Base-by-base conservation (phyloP, 768 basidiomycete species). In the Sarcomyxa edulis region DNA sequence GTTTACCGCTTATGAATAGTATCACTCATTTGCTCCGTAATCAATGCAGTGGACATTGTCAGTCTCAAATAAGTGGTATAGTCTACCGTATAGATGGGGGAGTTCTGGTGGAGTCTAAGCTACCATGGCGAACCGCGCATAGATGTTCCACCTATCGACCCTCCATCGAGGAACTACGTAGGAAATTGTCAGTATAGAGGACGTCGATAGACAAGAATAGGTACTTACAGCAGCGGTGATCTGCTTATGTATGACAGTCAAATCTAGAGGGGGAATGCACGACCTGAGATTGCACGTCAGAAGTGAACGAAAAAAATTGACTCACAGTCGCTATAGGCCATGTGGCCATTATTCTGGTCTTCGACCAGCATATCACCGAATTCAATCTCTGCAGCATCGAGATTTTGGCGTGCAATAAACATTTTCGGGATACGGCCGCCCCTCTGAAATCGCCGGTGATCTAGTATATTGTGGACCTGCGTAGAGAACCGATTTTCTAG, bases 321-420 rank as follows among this genome's bases (percentile, higher is more conserved):
- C 81, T 47, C 51, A 95, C 92, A 93, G 56, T 96, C 91, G 5
- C 82, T 61, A 61, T 95, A 96, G 1, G 88, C 83, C 79, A 94
- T 75, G 0, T 83, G 84, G n/a, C 88, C 93, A 50, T 95, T 96
- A 54, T 99, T 99, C 57, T 84, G 78, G 61, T 99, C 96, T 65
- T 99, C 96, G 18, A 96, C 81, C 9, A 99, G 71, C 87, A 96
- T 87, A 62, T 99, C 96, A 47, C 86, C 87, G 52, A 95, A 97
- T 59, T 98, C 96, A 31, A 98, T 76, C 64, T 99, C 95, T 36
- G 78, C 66, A 9, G 78, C 95, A 53, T 99, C 96, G 56, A 93
- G 68, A 54, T 96, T 90, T 56, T 98, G 96, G 7, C 96, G 76
- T 0, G 89, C 88, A 19, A 98, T 71, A 24, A 78, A 62, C 48